Base-by-base conservation (phyloP, 2,329 filamentous ascomycete species). In the Phaeomoniella chlamydospora region DNA sequence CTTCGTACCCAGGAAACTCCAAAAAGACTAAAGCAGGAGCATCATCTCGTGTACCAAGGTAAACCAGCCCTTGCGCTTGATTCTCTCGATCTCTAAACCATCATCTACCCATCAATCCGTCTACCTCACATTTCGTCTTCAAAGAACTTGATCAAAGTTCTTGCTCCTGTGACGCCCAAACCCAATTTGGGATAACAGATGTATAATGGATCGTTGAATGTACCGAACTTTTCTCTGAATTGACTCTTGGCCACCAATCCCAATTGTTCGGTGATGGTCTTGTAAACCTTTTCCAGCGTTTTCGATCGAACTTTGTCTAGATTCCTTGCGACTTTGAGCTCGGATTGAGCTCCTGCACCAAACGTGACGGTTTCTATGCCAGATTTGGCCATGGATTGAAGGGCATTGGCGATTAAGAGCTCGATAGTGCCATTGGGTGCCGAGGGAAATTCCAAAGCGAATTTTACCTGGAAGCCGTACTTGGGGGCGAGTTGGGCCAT, bases 381-480 rank as follows among this genome's bases (percentile, higher is more conserved):
- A 1, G 59, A 56, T 2, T 64, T 58, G 1, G 64, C 64, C 6
- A 68, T 59, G 15, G 59, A 54, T 49, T 70, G 70, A 35, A 84
- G 61, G 0, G 74, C 68, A 49, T 73, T 66, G 37, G 76, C 68
- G 43, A 85, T 78, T 12, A 83, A 67, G 13, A 75, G 66, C 59
- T 90, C 83, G 43, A 88, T 88, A 30, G 78, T 74, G 29, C 83
- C 83, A 29, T 74, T 80, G 11, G 82, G 77, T 2, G 82, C 73
- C 12, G 70, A 72, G 1, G 82, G 82, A 63, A 90, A 88, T 56
- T 88, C 81, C 34, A 88, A 73, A 2, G 78, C 77, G 64, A 83
- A 88, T 63, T 90, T 88, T 51, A 88, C 76, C 61, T 90, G 83
- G 69, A 80, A 87, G 36, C 83, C 83, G 54, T 88, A 73, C 32